Conservation (phyloP, 1,284 basidiomycete genomes). For the Pisolithus thermaeus region DNA sequence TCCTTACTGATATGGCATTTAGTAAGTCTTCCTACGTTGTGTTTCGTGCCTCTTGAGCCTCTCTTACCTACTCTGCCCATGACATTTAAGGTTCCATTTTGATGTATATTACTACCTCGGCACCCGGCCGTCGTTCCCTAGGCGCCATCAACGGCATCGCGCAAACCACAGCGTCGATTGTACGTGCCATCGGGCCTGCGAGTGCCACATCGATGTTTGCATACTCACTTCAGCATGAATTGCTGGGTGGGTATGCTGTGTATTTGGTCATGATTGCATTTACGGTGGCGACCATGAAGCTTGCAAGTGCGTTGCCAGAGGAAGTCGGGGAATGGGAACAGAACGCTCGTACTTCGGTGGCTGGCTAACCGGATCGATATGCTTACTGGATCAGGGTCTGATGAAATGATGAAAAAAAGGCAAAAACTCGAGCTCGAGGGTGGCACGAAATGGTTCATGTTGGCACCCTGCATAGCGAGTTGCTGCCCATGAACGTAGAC, state of each 20-base stretch:
- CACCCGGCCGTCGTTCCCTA: conserved; percentile 30
- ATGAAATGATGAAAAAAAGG: too few relatives aligned
- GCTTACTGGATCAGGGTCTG: not conserved
- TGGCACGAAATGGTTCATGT: too few relatives aligned
- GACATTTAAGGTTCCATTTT: too few relatives aligned
- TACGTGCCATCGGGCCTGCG: conserved; percentile 44
- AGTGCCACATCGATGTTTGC: conserved; percentile 35
- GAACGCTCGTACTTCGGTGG: not conserved
- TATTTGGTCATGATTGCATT: conserved; percentile 24
- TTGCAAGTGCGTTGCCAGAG: conserved; percentile 21
- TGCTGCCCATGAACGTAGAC: too few relatives aligned
- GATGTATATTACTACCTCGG: not conserved
- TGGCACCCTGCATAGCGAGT: too few relatives aligned
- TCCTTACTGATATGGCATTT: conserved; percentile 3
- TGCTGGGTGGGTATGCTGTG: conserved; percentile 32
- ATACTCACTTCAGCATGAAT: conserved; percentile 28
- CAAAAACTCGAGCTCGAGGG: too few relatives aligned
- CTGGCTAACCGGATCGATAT: not conserved
- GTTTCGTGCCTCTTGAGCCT: too few relatives aligned
- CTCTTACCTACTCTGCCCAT: too few relatives aligned
- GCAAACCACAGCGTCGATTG: conserved; percentile 44
- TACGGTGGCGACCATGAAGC: conserved; percentile 15
- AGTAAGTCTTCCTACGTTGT: too few relatives aligned
- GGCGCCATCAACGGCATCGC: conserved; percentile 50
- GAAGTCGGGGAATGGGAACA: conserved; percentile 8